Evolutionary conservation across 257 asterid species (phyloP), one percentile per base, ranked within the genome.

Genomic region (Capsicum chinense): DNA sequence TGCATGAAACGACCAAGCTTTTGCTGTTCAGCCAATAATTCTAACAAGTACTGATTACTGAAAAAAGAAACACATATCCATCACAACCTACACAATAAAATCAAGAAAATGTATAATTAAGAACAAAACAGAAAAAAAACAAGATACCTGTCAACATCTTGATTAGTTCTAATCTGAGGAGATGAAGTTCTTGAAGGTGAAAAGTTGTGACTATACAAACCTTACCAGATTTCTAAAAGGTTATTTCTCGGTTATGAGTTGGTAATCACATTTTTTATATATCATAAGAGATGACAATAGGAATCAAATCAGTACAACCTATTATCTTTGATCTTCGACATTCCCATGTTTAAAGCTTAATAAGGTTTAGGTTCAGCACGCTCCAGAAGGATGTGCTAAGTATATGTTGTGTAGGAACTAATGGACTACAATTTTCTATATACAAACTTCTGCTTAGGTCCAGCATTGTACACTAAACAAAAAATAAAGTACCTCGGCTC

Each of bases 1-100:
- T 97, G 99, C 90, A 91, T 87, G 91, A 97, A 97, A 39, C 99
- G 99, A 7, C 97, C 98, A 71, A 97, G 89, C 95, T 95, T 97
- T 79, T 93, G 99, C 90, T 91, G 95, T 91, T 97, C 99, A 83
- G 93, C 94, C 92, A 97, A 86, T 76, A 97, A 95, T 92, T 97
- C 99, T 16, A 95, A 92, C 87, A 95, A 84, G 92, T 93, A 97
- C 89, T 91, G 98, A 89, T 90, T 91, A 87, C 99, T 95, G 63
- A 84, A 47, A 74, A 87, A 69, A 35, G 79, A 64, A 56, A 7
- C 78, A 63, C 84, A 52, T 35, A 74, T 21, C 11, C 44, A 85
- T 78, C 85, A 84, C 37, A 79, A 17, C 26, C 35, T 35, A 71
- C 47, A 52, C 1, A 66, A 6, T 54, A 52, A 63, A 44, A 58